These are phyloP conservation scores for Apophysomyces ossiformis DNA, from an alignment of 371 early-diverging fungal genomes.

Conservation along the genomic window DNA sequence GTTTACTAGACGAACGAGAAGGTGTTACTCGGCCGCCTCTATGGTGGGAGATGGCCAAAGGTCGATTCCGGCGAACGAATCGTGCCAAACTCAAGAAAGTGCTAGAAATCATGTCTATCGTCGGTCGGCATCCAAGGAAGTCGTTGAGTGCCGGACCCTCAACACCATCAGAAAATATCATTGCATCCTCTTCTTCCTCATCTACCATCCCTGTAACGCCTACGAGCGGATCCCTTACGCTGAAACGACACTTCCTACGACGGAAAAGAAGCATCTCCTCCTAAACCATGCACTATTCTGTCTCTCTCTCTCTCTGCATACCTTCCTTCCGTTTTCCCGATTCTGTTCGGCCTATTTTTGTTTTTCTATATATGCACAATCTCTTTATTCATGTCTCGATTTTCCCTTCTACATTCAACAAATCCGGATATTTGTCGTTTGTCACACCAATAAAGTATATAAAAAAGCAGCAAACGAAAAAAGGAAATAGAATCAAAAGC, in stretches of 20 bases:
- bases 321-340: background rate
- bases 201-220: background rate
- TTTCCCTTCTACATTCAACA: background rate
- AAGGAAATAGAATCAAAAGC: no score
- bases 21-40: slow-evolving; percentile 25
- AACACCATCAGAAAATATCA: background rate
- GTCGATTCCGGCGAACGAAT: background rate
- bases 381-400: no score
- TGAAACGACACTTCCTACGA: background rate
- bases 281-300: background rate
- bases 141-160: background rate
- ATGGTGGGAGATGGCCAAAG: slow-evolving; percentile 26
- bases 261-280: background rate
- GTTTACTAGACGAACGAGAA: slow-evolving; percentile 17
- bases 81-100: background rate
- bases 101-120: background rate
- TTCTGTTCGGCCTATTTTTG: background rate
- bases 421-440: background rate
- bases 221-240: background rate
- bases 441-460: background rate
- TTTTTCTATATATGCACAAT: background rate
- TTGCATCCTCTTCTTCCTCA: slow-evolving; percentile 5
- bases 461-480: background rate
- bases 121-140: background rate
- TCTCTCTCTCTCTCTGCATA: background rate